These are phyloP conservation scores for Ophiocordyceps sinensis DNA, from an alignment of 2,329 filamentous ascomycete genomes.

Conservation along the genomic window DNA sequence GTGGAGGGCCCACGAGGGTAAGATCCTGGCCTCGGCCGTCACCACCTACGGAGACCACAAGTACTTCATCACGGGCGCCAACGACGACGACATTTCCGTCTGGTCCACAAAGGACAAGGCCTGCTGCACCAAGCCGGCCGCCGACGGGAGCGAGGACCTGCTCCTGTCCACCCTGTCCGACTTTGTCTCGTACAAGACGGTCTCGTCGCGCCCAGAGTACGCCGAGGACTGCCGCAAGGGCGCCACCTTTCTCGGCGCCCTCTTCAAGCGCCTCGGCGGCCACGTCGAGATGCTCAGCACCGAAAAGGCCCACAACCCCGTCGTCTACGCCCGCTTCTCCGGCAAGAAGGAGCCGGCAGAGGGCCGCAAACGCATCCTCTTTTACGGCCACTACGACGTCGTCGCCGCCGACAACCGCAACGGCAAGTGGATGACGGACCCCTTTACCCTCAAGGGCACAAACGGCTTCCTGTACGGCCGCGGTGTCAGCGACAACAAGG, in stretches of 20 bases:
- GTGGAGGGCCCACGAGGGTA: constrained; percentile 75
- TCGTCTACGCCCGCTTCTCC: constrained; percentile 82
- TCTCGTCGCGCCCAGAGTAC: constrained; percentile 76
- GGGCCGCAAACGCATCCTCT: constrained; percentile 72
- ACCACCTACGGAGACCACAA: constrained; percentile 55
- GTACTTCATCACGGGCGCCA: constrained; percentile 91
- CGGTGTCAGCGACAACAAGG: constrained; percentile 96
- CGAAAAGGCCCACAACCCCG: constrained; percentile 66
- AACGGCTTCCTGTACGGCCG: constrained; percentile 91
- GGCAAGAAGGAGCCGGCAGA: constrained; percentile 54
- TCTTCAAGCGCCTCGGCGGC: constrained; percentile 87
- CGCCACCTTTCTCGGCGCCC: constrained; percentile 74
- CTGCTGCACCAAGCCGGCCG: constrained; percentile 17
- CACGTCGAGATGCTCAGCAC: constrained; percentile 83
- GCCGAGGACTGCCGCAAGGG: constrained; percentile 86
- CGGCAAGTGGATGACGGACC: constrained; percentile 73
- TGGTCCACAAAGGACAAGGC: constrained; percentile 55
- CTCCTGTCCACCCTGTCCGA: constrained; percentile 62
- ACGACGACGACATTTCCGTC: constrained; percentile 76
- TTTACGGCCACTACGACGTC: constrained; percentile 97
- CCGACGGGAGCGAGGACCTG: constrained; percentile 30
- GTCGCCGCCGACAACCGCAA: constrained; percentile 76
- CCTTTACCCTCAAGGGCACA: constrained; percentile 76
- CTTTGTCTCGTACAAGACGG: constrained; percentile 82
- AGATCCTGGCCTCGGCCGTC: constrained; percentile 73